A percentile compares a stretch with the other conserved stretches of the same genome.
phyloP scores from a whole-genome alignment of 2,329 filamentous ascomycete genomes.

The Clonostachys sp. region DNA sequence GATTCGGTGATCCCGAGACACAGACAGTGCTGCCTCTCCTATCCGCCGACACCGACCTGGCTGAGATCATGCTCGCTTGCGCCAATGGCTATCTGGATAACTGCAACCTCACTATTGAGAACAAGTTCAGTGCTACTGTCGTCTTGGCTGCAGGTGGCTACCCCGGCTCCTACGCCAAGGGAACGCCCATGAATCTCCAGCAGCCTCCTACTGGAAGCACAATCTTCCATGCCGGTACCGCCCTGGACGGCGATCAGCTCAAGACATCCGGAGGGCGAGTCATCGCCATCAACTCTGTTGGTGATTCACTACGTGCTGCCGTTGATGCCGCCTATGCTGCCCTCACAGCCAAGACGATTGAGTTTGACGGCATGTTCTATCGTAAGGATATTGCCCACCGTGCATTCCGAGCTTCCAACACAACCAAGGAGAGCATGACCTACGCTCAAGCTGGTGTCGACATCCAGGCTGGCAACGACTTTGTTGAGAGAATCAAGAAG shows the following conservation, averaged over 20 bases:
- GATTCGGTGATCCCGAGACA: constrained; percentile 89
- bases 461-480: constrained; percentile 88
- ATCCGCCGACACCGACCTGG: constrained; percentile 74
- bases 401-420: constrained; percentile 45
- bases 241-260: constrained; percentile 56
- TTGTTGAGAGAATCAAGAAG: constrained; percentile 87
- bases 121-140: constrained; percentile 79
- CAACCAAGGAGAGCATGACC: constrained; percentile 60
- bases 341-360: constrained; percentile 61
- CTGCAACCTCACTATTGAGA: constrained; percentile 62
- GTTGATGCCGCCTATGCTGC: constrained; percentile 86
- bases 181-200: constrained; percentile 52
- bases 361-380: constrained; percentile 87
- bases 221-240: constrained; percentile 92
- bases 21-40: constrained; percentile 81
- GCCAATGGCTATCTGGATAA: constrained; percentile 69
- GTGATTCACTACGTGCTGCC: constrained; percentile 69
- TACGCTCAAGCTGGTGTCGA: constrained; percentile 93
- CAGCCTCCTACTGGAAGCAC: constrained; percentile 42
- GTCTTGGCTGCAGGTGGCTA: constrained; percentile 94
- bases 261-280: constrained; percentile 84
- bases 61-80: constrained; percentile 84
- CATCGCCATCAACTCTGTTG: constrained; percentile 82
- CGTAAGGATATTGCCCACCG: constrained; percentile 88
- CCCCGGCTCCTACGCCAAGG: constrained; percentile 80